These are phyloP conservation scores for Volvox reticuliferus DNA, from an alignment of 139 green algal genomes.

Conservation along the genomic window DNA sequence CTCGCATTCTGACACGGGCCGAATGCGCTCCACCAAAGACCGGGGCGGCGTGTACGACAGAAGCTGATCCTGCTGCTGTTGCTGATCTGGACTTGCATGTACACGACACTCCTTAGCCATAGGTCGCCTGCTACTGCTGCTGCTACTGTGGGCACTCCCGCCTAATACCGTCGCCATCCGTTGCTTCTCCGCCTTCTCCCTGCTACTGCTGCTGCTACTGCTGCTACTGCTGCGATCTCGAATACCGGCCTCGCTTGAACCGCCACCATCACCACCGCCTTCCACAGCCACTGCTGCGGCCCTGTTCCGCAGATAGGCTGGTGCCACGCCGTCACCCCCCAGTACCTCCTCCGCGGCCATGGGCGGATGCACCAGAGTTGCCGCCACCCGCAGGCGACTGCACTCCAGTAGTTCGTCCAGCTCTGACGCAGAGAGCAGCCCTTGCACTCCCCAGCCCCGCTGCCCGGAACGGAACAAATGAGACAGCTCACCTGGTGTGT, in stretches of 20 bases:
- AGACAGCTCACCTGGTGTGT: constrained; percentile 30
- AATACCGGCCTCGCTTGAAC: no score
- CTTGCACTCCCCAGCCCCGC: constrained; percentile 30
- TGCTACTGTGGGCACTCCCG: not conserved
- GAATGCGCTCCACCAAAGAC: not conserved
- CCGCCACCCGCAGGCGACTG: not conserved
- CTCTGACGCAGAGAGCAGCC: constrained; percentile 16
- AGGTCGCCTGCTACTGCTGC: not conserved
- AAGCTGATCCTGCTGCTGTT: not conserved
- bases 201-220: not conserved
- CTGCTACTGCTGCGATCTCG: not conserved
- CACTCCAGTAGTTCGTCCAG: constrained; percentile 34
- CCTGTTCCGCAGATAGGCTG: not conserved
- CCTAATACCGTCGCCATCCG: not conserved
- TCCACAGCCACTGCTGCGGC: not conserved
- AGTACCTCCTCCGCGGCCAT: constrained; percentile 16
- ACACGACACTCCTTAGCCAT: not conserved
- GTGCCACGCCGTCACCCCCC: not conserved
- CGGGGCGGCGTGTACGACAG: not conserved
- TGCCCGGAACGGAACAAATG: not conserved
- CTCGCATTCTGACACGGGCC: not conserved
- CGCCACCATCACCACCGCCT: not conserved
- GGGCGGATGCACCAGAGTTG: constrained; percentile 35
- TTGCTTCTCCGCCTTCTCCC: not conserved
- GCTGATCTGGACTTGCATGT: not conserved